Conservation (phyloP, 2,329 filamentous ascomycete species). For the Diatrype stigma region DNA sequence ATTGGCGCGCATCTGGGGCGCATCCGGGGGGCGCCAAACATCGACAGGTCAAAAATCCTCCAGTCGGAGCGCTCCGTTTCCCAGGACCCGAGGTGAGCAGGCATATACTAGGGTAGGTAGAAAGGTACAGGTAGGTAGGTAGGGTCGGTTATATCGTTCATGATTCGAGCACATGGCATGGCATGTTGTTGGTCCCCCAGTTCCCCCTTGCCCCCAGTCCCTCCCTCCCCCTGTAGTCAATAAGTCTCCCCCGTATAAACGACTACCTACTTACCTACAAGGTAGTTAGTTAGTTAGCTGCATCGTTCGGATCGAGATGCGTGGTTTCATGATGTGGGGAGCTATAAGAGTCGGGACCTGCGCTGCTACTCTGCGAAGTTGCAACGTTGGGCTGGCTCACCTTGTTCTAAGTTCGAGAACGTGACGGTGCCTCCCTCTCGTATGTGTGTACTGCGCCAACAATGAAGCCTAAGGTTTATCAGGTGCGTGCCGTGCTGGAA, state of each 20-base stretch:
- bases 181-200: neutral
- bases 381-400: neutral
- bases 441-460: constrained; percentile 2
- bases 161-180: neutral
- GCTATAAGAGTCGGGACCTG: constrained; percentile 8
- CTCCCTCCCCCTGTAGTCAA: neutral
- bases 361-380: constrained; percentile 7
- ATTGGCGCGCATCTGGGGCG: constrained; percentile 19
- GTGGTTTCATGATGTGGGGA: constrained; percentile 4
- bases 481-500: constrained; percentile 22
- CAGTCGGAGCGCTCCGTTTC: constrained; percentile 12
- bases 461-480: constrained; percentile 28
- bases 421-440: neutral
- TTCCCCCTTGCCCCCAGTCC: neutral
- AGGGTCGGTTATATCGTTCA: neutral
- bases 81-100: no score
- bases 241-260: neutral
- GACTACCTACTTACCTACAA: no score
- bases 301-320: constrained; percentile 1
- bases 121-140: no score
- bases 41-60: constrained; percentile 20
- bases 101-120: no score
- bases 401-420: no score
- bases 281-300: constrained; percentile 3
- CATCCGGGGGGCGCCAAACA: no score